Evolutionary conservation across 768 basidiomycete genomes (phyloP).

Genomic region (Astraeus odoratus): DNA sequence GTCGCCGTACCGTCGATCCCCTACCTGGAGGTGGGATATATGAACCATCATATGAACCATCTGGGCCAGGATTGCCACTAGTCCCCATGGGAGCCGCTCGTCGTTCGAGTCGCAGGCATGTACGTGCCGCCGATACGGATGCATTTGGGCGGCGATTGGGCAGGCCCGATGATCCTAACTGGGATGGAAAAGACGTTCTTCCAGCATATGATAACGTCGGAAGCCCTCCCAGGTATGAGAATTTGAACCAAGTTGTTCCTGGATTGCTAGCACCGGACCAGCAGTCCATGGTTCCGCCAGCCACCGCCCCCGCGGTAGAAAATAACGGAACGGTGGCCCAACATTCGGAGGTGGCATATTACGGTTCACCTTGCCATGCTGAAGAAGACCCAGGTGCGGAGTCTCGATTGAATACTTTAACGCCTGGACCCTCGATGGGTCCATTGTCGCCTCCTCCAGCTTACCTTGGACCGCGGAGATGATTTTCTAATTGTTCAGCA

Average conservation of each 20-base stretch:
- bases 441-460: background rate
- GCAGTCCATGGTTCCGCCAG: no score
- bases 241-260: background rate
- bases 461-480: background rate
- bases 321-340: no score
- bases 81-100: conserved; percentile 16
- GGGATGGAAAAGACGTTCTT: conserved; percentile 38
- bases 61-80: conserved; percentile 12
- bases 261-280: background rate
- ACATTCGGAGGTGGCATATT: no score
- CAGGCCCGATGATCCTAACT: conserved; percentile 23
- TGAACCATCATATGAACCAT: conserved; percentile 9
- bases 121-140: conserved; percentile 34
- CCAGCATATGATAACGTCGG: conserved; percentile 42
- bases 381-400: background rate
- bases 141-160: conserved; percentile 32
- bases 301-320: no score
- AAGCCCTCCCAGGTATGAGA: conserved; percentile 39
- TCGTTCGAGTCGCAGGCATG: conserved; percentile 14
- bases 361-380: background rate
- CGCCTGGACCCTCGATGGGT: background rate
- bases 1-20: background rate
- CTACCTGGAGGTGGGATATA: background rate
- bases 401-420: background rate
- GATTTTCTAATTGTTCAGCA: background rate